Base-by-base conservation (phyloP, 129 eudicot species). In the Chrysanthemum makinoi region DNA sequence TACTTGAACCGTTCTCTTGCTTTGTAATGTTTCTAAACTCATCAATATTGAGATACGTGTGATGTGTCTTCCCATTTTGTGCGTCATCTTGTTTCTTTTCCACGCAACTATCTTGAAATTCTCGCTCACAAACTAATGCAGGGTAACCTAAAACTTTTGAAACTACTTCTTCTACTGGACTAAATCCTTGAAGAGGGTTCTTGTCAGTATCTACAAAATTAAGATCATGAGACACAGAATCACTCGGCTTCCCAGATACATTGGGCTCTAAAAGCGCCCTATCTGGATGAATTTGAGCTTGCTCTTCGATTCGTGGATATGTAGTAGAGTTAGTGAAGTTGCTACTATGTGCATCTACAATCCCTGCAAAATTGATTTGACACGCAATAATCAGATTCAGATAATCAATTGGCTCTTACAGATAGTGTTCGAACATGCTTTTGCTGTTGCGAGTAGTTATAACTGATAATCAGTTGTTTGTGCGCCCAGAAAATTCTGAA, bases 101-200 rank as follows among this genome's bases (percentile, higher is more conserved):
- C 19, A 44, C 66, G 43, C 50, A 53, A 48, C 72, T 68, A 35
- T 80, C 84, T 64, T 74, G 82, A 60, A 77, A 46, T 54, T 75
- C 76, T 59, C 70, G 39, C 52, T 72, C 78, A 72, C 98, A 93
- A 33, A 77, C 83, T 57, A 81, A 80, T 2, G 72, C 43, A 14
- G 69, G 66, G 71, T 82, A 68, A 47, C 88, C 96, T 77, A 93
- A 83, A 51, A 88, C 61, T 59, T 68, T 67, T 17, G 77, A 81
- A 20, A 84, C 81, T 63, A 77, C 87, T 50, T n/a, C n/a, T n/a
- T 88, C 86, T 49, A 77, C 24, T 5, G 77, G 72, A 76, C 85
- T 82, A 46, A 80, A 70, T 61, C 71, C 86, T 62, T 60, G 72
- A 39, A 72, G 26, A 1, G 82, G 76, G 68, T 64, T 19, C n/a